These are phyloP conservation scores for Solanum paucissectum DNA, from an alignment of 257 asterid species.

Conservation along the genomic window DNA sequence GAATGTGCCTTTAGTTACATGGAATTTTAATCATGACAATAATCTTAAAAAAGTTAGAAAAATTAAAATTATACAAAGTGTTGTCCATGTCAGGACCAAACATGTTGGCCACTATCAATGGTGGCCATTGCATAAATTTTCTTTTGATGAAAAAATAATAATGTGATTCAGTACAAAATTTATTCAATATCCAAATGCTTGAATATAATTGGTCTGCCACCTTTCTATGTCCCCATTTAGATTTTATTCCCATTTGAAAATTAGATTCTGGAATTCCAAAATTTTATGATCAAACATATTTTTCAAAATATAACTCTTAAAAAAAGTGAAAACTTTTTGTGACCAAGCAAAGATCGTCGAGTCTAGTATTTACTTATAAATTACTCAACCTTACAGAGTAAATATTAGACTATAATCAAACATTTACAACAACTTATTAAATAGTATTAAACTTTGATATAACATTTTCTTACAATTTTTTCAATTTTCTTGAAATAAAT, in stretches of 20 bases:
- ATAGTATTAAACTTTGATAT: neutral
- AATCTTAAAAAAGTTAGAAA: neutral
- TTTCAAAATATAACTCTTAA: too few species aligned
- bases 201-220: slow-evolving; percentile 5
- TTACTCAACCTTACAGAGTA: neutral
- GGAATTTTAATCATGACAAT: neutral
- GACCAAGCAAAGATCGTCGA: too few species aligned
- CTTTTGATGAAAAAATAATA: neutral
- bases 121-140: neutral
- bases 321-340: too few species aligned
- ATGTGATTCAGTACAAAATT: neutral
- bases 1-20: neutral
- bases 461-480: too few species aligned
- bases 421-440: neutral
- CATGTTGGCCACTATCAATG: neutral
- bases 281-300: too few species aligned
- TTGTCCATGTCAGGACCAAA: neutral
- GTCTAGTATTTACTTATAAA: neutral
- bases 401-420: neutral
- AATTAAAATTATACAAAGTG: neutral
- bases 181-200: neutral
- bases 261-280: too few species aligned
- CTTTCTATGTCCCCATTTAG: neutral
- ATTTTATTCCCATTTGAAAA: too few species aligned
- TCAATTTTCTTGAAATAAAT: too few species aligned